A percentile compares a stretch with the other conserved stretches of the same genome.
Conservation (phyloP, 495 filamentous ascomycete genomes). For the Aspergillus diversus region DNA sequence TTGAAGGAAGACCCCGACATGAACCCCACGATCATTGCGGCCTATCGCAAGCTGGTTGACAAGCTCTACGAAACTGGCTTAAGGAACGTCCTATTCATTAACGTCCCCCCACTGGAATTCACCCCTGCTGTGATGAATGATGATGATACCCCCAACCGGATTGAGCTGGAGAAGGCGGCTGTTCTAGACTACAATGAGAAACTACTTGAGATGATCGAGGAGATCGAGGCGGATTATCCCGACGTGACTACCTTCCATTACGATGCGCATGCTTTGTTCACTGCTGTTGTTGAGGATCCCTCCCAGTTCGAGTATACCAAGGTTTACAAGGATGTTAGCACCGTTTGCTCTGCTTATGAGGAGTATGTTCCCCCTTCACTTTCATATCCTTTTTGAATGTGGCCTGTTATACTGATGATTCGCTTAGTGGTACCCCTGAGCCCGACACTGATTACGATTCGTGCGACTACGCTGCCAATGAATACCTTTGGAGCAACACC, state of each 20-base stretch:
- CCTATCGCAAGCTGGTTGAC: constrained; percentile 12
- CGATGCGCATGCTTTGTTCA: constrained; percentile 10
- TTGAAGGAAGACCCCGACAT: not conserved
- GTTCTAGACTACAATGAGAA: constrained; percentile 3
- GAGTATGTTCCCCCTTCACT: not conserved
- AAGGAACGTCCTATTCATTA: constrained; percentile 4
- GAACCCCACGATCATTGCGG: not conserved
- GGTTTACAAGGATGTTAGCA: constrained; percentile 1
- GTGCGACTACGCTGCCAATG: constrained; percentile 6
- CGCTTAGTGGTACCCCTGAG: not conserved
- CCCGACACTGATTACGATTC: not conserved
- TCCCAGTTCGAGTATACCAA: constrained; percentile 10
- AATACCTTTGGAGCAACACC: constrained; percentile 12
- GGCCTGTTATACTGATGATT: not conserved
- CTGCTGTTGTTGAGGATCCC: constrained; percentile 7
- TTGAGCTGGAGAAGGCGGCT: constrained; percentile 1
- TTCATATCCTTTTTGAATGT: not conserved
- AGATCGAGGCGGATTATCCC: not conserved
- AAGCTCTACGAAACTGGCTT: constrained; percentile 9
- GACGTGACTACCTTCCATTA: constrained; percentile 7
- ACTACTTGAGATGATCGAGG: not conserved
- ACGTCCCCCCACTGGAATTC: constrained; percentile 7
- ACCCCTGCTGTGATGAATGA: not conserved
- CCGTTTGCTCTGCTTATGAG: constrained; percentile 8
- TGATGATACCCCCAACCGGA: not conserved